Conservation (phyloP, 306 rosid species). For the Quercus aquifolioides region DNA sequence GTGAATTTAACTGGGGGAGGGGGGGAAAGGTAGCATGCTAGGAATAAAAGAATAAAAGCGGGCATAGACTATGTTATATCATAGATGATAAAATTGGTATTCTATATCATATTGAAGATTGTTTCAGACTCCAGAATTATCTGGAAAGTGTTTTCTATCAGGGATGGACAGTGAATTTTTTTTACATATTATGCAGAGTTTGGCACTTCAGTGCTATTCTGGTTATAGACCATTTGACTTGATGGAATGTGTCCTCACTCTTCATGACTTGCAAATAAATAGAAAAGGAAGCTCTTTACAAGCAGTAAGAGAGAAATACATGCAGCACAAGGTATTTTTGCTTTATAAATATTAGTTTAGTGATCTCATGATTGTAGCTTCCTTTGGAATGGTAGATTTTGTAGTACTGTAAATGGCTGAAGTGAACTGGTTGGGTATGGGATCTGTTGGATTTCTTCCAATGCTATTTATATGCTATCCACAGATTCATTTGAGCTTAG, state of each 20-base stretch:
- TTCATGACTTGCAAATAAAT: constrained; percentile 38
- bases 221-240: constrained; percentile 36
- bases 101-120: background rate
- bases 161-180: background rate
- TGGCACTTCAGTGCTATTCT: constrained; percentile 26
- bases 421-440: background rate
- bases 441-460: background rate
- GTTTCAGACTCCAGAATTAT: background rate
- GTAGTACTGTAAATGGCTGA: background rate
- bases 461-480: background rate
- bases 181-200: constrained; percentile 22
- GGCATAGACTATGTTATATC: background rate
- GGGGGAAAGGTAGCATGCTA: background rate
- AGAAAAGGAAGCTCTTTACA: constrained; percentile 23
- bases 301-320: constrained; percentile 40
- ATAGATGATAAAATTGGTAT: background rate
- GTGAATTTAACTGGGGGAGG: too few species aligned
- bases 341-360: background rate
- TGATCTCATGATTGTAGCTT: background rate
- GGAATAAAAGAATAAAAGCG: background rate
- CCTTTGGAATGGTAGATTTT: background rate
- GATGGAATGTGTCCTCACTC: constrained; percentile 37
- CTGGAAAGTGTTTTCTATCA: background rate
- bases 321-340: constrained; percentile 28
- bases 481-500: background rate